These are phyloP conservation scores for Chaetomium sp. DNA, from an alignment of 2,329 filamentous ascomycete genomes.

Conservation along the genomic window DNA sequence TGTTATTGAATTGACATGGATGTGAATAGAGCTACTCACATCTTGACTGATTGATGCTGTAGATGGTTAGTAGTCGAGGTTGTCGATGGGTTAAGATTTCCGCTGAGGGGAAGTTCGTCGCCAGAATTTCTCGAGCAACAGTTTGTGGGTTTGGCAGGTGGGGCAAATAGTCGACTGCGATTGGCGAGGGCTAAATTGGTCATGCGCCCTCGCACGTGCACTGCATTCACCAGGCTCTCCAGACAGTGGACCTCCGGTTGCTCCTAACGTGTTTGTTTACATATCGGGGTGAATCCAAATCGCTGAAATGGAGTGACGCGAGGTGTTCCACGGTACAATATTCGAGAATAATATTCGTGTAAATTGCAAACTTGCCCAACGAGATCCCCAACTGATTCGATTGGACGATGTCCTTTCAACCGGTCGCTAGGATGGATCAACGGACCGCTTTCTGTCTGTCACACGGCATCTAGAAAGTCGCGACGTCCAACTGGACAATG, in stretches of 20 bases:
- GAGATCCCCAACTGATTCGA: no score
- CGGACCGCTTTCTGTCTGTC: background rate
- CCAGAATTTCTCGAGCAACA: constrained; percentile 28
- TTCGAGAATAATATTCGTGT: no score
- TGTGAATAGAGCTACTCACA: constrained; percentile 29
- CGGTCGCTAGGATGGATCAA: no score
- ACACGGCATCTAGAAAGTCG: no score
- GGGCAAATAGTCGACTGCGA: constrained; percentile 18
- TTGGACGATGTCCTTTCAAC: no score
- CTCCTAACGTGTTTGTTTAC: background rate
- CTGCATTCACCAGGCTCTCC: background rate
- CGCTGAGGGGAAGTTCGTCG: constrained; percentile 27
- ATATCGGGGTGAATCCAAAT: background rate
- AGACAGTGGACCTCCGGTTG: background rate
- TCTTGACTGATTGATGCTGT: constrained; percentile 33
- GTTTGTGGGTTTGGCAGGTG: constrained; percentile 27
- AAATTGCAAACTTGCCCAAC: no score
- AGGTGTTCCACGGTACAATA: no score
- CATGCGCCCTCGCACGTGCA: constrained; percentile 18
- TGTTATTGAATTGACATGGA: constrained; percentile 6
- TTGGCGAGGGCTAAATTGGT: constrained; percentile 25
- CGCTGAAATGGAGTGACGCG: no score
- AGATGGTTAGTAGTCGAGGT: constrained; percentile 32
- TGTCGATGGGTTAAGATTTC: constrained; percentile 28
- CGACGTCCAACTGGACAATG: no score